phyloP scores from a whole-genome alignment of 768 basidiomycete species.

The Suillus americanus region DNA sequence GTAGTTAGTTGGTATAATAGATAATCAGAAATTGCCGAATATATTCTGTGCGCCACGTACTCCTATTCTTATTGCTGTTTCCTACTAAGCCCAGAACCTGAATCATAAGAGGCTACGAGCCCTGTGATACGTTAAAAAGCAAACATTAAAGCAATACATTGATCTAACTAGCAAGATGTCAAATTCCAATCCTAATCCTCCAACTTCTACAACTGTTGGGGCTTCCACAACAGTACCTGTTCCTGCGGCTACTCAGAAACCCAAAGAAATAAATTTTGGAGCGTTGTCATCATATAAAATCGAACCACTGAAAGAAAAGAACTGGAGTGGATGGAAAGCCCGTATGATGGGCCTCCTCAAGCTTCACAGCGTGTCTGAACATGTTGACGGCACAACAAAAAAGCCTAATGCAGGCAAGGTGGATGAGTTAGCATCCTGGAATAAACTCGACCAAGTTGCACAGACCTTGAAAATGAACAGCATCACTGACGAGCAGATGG shows the following conservation, averaged over 20 bases:
- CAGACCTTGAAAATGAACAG: too few relatives aligned
- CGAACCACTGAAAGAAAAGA: neutral
- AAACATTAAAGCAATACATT: neutral
- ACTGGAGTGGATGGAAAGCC: neutral
- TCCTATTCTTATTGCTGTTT: too few relatives aligned
- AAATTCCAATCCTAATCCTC: neutral
- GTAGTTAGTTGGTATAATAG: too few relatives aligned
- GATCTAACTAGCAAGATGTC: neutral
- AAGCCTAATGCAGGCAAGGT: too few relatives aligned
- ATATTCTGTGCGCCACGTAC: too few relatives aligned
- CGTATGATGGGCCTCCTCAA: neutral
- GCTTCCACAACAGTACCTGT: too few relatives aligned
- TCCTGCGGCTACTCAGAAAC: neutral
- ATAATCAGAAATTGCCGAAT: too few relatives aligned
- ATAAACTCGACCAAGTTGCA: too few relatives aligned
- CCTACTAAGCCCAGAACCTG: too few relatives aligned
- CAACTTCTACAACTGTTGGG: too few relatives aligned
- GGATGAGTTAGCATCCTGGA: too few relatives aligned
- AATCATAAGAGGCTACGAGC: neutral
- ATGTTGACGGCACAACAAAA: neutral
- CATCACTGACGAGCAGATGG: slow-evolving; percentile 2
- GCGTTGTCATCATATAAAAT: neutral
- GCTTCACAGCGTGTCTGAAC: neutral
- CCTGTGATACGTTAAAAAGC: neutral
- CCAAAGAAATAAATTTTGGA: neutral